Evolutionary conservation across 2,329 filamentous ascomycete genomes (phyloP), one percentile per base, ranked within the genome.

Genomic region (Aspergillus brasiliensis): DNA sequence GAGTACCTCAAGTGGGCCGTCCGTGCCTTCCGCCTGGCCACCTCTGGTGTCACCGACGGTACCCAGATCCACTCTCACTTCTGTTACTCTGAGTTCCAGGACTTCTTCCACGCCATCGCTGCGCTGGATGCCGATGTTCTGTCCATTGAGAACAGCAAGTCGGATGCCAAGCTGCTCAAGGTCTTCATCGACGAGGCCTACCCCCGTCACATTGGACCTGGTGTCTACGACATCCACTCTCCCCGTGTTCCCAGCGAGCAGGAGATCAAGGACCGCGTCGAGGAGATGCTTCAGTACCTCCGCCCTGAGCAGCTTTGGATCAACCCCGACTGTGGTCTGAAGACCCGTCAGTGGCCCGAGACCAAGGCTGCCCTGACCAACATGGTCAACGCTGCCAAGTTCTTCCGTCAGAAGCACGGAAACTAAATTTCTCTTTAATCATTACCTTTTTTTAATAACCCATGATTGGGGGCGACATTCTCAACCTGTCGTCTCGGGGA

Each of bases 81-180:
- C 91, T 99, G 95, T 82, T 99, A 99, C 89, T 98, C 95, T 56
- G 95, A 99, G 87, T 99, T 99, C 91, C 95, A 99, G 84, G 95
- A 99, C 86, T 99, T 99, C 88, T 99, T 99, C 92, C 92, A 98
- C 83, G 95, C 95, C 82, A 99, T 99, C 73, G 92, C 95, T 67
- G 94, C 95, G 63, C 90, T 99, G 67, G 95, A 99, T 78, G 94
- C 95, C 65, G 95, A 99, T 82, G 95, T 99, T 66, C 89, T 99
- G 74, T 96, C 91, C 77, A 99, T 99, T 73, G 95, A 99, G 90
- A 99, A 99, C 91, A 96, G 91, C 90, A 99, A 99, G 90, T 96
- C 91, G 73, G 95, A 99, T 75, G 95, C 95, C 77, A 99, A 99
- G 90, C 89, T 99, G 71, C 90, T 99, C 78, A 91, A 94, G 83